Conservation (phyloP, 257 asterid species). For the Solanum ahanhuiri region DNA sequence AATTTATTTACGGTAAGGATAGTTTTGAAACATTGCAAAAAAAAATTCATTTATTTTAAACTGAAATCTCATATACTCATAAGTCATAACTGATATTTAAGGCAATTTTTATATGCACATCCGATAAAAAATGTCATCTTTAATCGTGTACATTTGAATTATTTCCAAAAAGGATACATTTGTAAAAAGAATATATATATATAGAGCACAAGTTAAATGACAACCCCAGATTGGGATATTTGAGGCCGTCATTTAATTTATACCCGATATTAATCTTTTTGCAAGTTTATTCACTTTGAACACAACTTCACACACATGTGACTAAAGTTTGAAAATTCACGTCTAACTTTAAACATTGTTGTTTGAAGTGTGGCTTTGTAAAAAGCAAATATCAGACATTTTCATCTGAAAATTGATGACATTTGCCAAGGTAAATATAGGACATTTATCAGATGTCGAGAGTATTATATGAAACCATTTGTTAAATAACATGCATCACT, state of each 20-base stretch:
- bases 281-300: background rate
- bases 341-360: background rate
- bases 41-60: too few relatives aligned
- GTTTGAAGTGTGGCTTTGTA: background rate
- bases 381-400: too few relatives aligned
- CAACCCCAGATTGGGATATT: too few relatives aligned
- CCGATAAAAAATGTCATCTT: too few relatives aligned
- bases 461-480: background rate
- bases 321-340: background rate
- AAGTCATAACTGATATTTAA: background rate
- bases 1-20: too few relatives aligned
- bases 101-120: background rate
- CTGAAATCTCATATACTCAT: background rate
- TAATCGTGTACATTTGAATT: background rate
- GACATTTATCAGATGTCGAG: background rate
- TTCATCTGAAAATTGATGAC: too few relatives aligned
- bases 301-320: background rate
- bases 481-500: background rate
- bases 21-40: too few relatives aligned
- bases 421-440: too few relatives aligned
- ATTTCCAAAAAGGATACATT: background rate
- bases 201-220: background rate
- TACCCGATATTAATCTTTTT: background rate
- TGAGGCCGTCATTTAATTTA: too few relatives aligned
- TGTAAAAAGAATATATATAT: background rate